phyloP scores from a whole-genome alignment of 2,329 filamentous ascomycete species.

The Cyphellophora europaea region DNA sequence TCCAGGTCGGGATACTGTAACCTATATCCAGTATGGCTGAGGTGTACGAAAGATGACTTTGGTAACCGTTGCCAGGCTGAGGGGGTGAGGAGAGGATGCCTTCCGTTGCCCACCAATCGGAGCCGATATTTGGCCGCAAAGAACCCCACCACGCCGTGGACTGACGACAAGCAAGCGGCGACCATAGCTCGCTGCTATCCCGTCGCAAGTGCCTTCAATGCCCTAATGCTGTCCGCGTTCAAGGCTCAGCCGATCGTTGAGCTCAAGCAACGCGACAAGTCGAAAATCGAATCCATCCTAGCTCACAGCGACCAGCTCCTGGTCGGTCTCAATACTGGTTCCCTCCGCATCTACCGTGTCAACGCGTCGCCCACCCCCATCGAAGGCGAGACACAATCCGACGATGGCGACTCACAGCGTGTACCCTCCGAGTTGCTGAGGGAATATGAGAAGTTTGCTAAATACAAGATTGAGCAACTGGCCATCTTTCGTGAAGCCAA shows the following conservation, averaged over 20 bases:
- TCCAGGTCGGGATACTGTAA: too few relatives aligned
- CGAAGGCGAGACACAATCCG: conserved; percentile 26
- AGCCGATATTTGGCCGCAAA: too few relatives aligned
- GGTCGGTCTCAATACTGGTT: conserved; percentile 83
- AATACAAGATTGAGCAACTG: conserved; percentile 82
- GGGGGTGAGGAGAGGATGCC: too few relatives aligned
- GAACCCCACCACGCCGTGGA: too few relatives aligned
- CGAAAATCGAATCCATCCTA: conserved; percentile 90
- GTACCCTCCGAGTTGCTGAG: conserved; percentile 75
- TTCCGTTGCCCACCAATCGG: too few relatives aligned
- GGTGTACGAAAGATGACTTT: too few relatives aligned
- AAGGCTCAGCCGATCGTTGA: conserved; percentile 93
- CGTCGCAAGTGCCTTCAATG: too few relatives aligned
- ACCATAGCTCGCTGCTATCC: too few relatives aligned
- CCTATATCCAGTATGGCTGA: too few relatives aligned
- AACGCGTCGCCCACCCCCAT: conserved; percentile 48
- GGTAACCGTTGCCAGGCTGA: too few relatives aligned
- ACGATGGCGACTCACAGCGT: conserved; percentile 27
- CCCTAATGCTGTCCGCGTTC: conserved; percentile 85
- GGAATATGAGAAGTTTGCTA: conserved; percentile 90
- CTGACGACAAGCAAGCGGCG: too few relatives aligned
- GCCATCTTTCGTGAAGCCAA: conserved; percentile 93
- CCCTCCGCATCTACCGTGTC: conserved; percentile 80
- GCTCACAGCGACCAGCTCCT: conserved; percentile 88
- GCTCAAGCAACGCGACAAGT: conserved; percentile 91